phyloP scores from a whole-genome alignment of 1,284 basidiomycete species.

The Microbotryomycetes sp. region DNA sequence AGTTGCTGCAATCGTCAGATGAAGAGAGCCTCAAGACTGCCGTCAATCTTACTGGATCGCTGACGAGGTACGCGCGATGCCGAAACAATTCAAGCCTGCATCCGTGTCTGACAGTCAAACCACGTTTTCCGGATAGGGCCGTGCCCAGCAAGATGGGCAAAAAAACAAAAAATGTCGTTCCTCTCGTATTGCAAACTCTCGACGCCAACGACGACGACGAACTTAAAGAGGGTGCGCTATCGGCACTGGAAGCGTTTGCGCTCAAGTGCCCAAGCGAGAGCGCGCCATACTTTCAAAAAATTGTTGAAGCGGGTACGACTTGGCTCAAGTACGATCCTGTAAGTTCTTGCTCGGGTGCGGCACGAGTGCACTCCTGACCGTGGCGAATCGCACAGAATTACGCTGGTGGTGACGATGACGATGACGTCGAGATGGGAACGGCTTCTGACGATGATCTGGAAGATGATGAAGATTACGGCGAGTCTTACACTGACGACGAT shows the following conservation, averaged over 20 bases:
- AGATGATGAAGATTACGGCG: slow-evolving; percentile 68
- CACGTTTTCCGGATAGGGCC: no score
- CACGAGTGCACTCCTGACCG: no score
- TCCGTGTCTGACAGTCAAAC: neutral
- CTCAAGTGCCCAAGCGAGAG: slow-evolving; percentile 76
- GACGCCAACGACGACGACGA: slow-evolving; percentile 65
- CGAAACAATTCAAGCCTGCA: neutral
- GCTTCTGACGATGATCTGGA: slow-evolving; percentile 42
- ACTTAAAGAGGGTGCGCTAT: slow-evolving; percentile 64
- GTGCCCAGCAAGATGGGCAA: slow-evolving; percentile 57
- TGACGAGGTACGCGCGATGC: slow-evolving; percentile 55
- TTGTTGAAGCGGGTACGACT: slow-evolving; percentile 58
- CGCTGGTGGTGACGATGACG: slow-evolving; percentile 69
- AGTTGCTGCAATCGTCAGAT: slow-evolving; percentile 21
- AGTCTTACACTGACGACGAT: slow-evolving; percentile 94
- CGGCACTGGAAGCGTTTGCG: slow-evolving; percentile 76
- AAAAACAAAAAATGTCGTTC: slow-evolving; percentile 55
- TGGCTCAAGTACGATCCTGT: slow-evolving; percentile 76
- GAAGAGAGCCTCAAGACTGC: slow-evolving; percentile 66
- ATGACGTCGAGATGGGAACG: slow-evolving; percentile 42
- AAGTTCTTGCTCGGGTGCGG: neutral
- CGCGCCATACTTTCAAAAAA: slow-evolving; percentile 59
- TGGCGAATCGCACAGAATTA: no score
- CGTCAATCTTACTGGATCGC: slow-evolving; percentile 68
- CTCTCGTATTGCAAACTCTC: slow-evolving; percentile 59